Evolutionary conservation across 495 filamentous ascomycete species (phyloP).

Genomic region (Aspergillus haitiensis): DNA sequence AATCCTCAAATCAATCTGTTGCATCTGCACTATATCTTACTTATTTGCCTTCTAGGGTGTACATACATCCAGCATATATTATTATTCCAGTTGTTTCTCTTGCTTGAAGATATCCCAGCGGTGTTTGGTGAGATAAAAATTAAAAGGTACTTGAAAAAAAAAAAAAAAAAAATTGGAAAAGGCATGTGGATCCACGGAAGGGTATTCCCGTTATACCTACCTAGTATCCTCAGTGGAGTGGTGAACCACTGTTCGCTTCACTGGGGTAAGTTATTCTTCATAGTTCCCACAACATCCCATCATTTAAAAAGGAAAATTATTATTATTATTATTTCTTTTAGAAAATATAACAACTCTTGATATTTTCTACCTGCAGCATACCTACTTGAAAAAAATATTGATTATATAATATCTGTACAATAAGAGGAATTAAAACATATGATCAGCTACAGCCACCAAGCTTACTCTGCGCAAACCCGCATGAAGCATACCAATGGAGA

Average conservation of each 20-base stretch:
- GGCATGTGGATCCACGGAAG: slow-evolving; percentile 21
- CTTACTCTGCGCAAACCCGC: neutral
- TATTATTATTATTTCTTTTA: too few relatives aligned
- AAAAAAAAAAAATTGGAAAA: slow-evolving; percentile 2
- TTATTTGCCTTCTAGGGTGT: too few relatives aligned
- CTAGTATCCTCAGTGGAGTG: slow-evolving; percentile 4
- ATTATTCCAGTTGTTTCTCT: too few relatives aligned
- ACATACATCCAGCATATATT: too few relatives aligned
- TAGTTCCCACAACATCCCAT: neutral
- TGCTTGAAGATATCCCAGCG: too few relatives aligned
- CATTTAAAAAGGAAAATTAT: neutral
- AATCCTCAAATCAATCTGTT: too few relatives aligned
- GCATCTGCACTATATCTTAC: too few relatives aligned
- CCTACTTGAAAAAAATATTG: too few relatives aligned
- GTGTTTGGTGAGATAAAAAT: neutral
- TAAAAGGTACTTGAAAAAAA: neutral
- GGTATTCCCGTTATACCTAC: slow-evolving; percentile 18
- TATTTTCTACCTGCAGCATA: too few relatives aligned
- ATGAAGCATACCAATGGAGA: neutral
- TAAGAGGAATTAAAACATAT: too few relatives aligned
- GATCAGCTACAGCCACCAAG: neutral
- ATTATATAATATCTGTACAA: too few relatives aligned
- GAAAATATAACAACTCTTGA: too few relatives aligned
- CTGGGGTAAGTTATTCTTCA: neutral
- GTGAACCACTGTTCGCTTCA: neutral